Percentiles rank a stretch among this genome's conserved stretches.
Conservation (phyloP, 306 rosid genomes). For the Malus orientalis region DNA sequence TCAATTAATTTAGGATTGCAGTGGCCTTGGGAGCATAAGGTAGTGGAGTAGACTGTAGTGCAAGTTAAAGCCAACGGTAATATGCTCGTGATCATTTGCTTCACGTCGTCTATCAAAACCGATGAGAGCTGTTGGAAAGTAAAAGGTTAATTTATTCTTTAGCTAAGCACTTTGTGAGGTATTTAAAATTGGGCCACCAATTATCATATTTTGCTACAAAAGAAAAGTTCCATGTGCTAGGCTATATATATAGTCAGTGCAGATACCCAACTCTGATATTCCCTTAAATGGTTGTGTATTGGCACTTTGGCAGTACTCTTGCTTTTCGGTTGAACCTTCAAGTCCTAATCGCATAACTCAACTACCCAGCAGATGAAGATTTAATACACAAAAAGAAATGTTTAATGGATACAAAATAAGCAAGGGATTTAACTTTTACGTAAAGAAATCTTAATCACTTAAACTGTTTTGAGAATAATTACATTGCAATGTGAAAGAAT, state of each 20-base stretch:
- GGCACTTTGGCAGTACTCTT: not conserved
- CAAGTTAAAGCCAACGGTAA: not conserved
- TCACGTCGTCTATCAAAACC: not conserved
- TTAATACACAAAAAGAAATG: not conserved
- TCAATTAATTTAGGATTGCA: not conserved
- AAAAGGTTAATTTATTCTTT: not conserved
- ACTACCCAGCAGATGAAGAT: too few relatives aligned
- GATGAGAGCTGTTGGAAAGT: not conserved
- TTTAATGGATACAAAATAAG: not conserved
- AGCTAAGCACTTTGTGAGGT: not conserved
- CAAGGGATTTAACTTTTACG: not conserved
- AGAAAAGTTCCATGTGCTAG: not conserved
- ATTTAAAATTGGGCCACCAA: not conserved
- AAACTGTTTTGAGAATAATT: not conserved
- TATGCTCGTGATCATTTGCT: not conserved
- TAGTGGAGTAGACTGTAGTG: not conserved
- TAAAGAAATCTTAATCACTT: not conserved
- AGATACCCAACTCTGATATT: not conserved
- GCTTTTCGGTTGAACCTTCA: not conserved
- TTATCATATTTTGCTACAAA: not conserved
- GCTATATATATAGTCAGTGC: not conserved
- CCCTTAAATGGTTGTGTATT: not conserved
- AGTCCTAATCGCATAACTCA: not conserved
- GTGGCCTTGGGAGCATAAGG: not conserved
- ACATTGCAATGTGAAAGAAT: not conserved